Evolutionary conservation across 2,329 filamentous ascomycete genomes (phyloP), one percentile per base, ranked within the genome.

Genomic region (Cordyceps fumosorosea): DNA sequence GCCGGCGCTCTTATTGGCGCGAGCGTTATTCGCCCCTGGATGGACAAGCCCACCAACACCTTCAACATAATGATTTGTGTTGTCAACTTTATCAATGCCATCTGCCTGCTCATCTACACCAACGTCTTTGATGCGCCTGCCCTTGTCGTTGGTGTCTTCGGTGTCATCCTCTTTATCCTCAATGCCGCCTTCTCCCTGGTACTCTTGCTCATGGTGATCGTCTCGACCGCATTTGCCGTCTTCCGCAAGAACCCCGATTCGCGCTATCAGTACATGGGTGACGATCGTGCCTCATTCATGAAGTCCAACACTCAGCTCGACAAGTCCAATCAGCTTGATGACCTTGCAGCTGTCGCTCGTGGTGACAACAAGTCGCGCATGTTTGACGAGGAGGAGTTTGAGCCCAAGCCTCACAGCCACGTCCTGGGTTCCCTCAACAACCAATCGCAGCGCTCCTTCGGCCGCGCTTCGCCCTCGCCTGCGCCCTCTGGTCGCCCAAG

Each of bases 41-140:
- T 98, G 93, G 93, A 97, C 81, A 96, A 96, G 85, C 93, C 93
- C 79, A 96, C 91, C 65, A 98, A 97, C 76, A 88, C 88, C 54
- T 96, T 96, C 83, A 97, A 97, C 78, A 96, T 98, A 70, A 85
- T 91, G 64, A 97, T 97, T 69, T 89, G 87, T 65, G 89, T 86
- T 52, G 82, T 96, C 76, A 97, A 96, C 80, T 96, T 97, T 75
- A 74, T 97, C 70, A 96, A 95, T 76, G 84, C 89, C 62, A 87
- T 97, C 73, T 96, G 96, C 80, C 79, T 97, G 40, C 81, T 98
- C 62, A 85, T 97, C 69, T 96, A 96, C 78, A 91, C 91, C 26
- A 84, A 89, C 64, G 85, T 96, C 54, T 97, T 97, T 76, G 87
- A 89, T 66, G 88, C 92, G 67, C 93, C 92, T 18, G 83, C 84